Percentiles rank a stretch among this genome's conserved stretches.
Evolutionary conservation across 2,329 filamentous ascomycete species (phyloP).

Genomic region (Aureobasidium sp.): DNA sequence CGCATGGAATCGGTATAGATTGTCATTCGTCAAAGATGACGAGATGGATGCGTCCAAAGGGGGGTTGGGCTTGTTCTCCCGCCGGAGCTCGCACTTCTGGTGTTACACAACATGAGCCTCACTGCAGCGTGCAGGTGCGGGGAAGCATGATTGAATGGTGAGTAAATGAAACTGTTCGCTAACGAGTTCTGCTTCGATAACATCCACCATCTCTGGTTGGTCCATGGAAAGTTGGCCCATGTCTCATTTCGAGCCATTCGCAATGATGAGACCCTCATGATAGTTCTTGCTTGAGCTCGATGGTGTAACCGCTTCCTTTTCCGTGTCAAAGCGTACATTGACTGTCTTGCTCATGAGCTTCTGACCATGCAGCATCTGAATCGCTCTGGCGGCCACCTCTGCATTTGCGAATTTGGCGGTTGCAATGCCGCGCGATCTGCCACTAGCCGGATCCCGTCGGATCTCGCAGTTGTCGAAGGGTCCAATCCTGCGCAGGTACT

Average conservation of each 20-base stretch:
- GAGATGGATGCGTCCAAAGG: background rate
- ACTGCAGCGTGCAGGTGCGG: background rate
- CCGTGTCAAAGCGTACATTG: conserved; percentile 9
- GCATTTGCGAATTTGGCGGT: background rate
- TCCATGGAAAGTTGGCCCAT: background rate
- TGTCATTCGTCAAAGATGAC: background rate
- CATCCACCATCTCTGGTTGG: background rate
- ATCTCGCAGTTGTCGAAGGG: conserved; percentile 12
- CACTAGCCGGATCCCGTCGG: conserved; percentile 1
- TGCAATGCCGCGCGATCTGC: conserved; percentile 12
- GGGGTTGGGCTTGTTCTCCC: background rate
- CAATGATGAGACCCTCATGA: conserved; percentile 3
- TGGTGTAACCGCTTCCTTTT: background rate
- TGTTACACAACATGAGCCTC: conserved; percentile 8
- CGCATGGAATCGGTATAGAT: background rate
- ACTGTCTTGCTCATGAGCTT: background rate
- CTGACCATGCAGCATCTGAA: conserved; percentile 8
- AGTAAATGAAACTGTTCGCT: background rate
- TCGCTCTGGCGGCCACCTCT: background rate
- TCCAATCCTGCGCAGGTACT: conserved; percentile 7
- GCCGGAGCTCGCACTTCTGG: background rate
- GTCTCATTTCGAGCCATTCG: conserved; percentile 12
- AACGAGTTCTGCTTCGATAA: background rate
- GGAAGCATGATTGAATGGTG: background rate
- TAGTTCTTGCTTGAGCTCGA: background rate